These are phyloP conservation scores for Penicillium sumatraense DNA, from an alignment of 2,329 filamentous ascomycete species.

Conservation along the genomic window DNA sequence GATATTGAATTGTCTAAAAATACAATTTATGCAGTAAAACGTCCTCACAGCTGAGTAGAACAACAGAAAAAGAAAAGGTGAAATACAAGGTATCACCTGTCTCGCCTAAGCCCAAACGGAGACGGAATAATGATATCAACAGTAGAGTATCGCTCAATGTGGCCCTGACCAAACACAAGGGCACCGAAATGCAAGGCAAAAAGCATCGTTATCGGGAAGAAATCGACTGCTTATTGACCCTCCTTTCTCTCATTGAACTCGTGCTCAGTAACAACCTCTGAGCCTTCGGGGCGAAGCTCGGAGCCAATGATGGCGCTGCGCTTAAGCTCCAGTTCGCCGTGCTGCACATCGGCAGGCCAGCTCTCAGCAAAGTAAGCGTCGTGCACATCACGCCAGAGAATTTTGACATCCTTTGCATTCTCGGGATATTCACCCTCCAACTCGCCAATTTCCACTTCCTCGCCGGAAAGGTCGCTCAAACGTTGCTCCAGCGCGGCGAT, in stretches of 20 bases:
- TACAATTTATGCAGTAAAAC: slow-evolving; percentile 32
- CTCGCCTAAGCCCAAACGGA: slow-evolving; percentile 13
- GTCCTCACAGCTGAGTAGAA: slow-evolving; percentile 18
- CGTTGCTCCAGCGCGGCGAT: slow-evolving; percentile 27
- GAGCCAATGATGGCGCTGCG: slow-evolving; percentile 42
- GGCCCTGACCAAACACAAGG: slow-evolving; percentile 3
- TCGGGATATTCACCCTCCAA: slow-evolving; percentile 31
- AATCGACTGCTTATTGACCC: slow-evolving; percentile 14
- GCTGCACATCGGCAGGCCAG: slow-evolving; percentile 50
- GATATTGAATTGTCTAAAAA: slow-evolving; percentile 29
- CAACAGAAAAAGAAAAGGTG: slow-evolving; percentile 11
- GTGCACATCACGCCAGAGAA: slow-evolving; percentile 52
- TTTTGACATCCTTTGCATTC: slow-evolving; percentile 43
- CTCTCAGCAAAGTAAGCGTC: slow-evolving; percentile 47
- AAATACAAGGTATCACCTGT: slow-evolving; percentile 21
- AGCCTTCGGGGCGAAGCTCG: slow-evolving; percentile 22
- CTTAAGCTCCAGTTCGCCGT: slow-evolving; percentile 45
- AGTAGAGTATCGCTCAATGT: slow-evolving; percentile 15
- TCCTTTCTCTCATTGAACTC: slow-evolving; percentile 31
- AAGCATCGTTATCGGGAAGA: slow-evolving; percentile 2
- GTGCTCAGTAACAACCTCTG: slow-evolving; percentile 29
- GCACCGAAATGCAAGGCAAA: slow-evolving; percentile 5
- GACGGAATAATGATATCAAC: slow-evolving; percentile 19
- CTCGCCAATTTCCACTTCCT: slow-evolving; percentile 36
- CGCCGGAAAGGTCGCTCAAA: slow-evolving; percentile 14